Evolutionary conservation across 345 rosid genomes (phyloP), one percentile per base, ranked within the genome.

Genomic region (Lepidium aucheri): DNA sequence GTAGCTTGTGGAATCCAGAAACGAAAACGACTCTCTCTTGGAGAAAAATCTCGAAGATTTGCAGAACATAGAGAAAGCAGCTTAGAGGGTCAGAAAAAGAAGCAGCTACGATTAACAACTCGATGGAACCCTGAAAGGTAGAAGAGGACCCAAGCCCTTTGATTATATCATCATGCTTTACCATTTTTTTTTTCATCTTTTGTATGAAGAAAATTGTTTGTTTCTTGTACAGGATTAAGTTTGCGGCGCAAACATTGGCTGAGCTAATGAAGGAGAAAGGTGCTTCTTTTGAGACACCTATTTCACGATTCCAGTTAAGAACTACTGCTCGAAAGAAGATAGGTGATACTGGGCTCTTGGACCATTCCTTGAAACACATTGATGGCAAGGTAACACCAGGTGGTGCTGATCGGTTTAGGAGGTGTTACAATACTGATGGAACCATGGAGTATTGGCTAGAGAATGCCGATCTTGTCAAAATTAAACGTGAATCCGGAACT

Each of bases 271-370:
- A 79, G 79, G 84, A 83, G 69, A 83, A 85, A 80, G 86, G 86
- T 44, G 97, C 97, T 70, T 76, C 77, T 16, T 80, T 82, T 71
- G 91, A 84, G 52, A 74, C 78, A 8, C 91, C 96, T 63, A 72
- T 93, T 63, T 61, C 93, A 9, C 77, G 97, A 50, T 63, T 72
- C 8, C 72, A 67, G 42, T 80, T 93, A 70, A 83, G 96, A 82
- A 26, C 9, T 36, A 82, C 78, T 39, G 96, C 90, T 41, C 94
- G 96, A 16, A 79, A 74, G 65, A 74, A 59, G 51, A 88, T 93
- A 63, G 93, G 94, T 59, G 98, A 93, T 60, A 93, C 97, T 60
- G 98, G 98, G 14, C 90, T 93, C 52, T 85, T 93, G 77, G 98
- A 93, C 76, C 98, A 93, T 74, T 78, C 83, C 24, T 75, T 90